Percentiles rank a stretch among this genome's conserved stretches.
These are phyloP conservation scores for Phytophthora melonis DNA, from an alignment of 352 stramenopile species.

Conservation along the genomic window DNA sequence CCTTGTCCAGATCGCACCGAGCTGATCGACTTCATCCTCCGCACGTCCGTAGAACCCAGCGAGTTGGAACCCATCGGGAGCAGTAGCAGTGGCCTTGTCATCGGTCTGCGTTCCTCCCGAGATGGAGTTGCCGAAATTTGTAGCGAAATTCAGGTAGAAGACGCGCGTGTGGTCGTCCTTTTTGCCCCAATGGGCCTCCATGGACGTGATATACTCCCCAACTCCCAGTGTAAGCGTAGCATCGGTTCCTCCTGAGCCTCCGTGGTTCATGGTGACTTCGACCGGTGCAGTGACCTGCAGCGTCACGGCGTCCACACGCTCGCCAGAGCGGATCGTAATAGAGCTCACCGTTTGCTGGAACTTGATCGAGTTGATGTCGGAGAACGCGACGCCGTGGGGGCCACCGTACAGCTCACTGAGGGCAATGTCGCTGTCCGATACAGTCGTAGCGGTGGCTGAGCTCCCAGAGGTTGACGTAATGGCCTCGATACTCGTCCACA, in stretches of 20 bases:
- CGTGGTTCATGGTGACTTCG: conserved; percentile 31
- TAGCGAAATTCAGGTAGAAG: conserved; percentile 36
- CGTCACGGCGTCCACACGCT: conserved; percentile 32
- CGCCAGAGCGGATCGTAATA: conserved; percentile 27
- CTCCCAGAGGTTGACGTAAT: conserved; percentile 5
- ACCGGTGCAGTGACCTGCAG: conserved; percentile 17
- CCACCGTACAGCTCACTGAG: conserved; percentile 29
- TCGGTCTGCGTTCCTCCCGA: conserved; percentile 32
- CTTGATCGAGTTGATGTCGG: conserved; percentile 28
- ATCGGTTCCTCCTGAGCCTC: conserved; percentile 22
- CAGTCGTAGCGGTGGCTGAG: not conserved
- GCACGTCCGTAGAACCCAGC: conserved; percentile 31
- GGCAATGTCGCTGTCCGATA: conserved; percentile 28
- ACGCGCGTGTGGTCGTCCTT: conserved; percentile 34
- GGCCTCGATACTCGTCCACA: conserved; percentile 30
- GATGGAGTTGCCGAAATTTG: conserved; percentile 30
- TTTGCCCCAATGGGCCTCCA: conserved; percentile 37
- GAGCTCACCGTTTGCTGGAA: conserved; percentile 25
- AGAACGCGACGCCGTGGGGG: conserved; percentile 33
- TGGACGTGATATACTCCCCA: conserved; percentile 34
- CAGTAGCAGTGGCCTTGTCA: conserved; percentile 19
- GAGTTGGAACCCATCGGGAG: conserved; percentile 32
- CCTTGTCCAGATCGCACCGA: conserved; percentile 39
- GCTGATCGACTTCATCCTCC: conserved; percentile 38
- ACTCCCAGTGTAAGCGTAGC: conserved; percentile 25